Conservation (phyloP, 768 basidiomycete genomes). For the Boletus speciosus region DNA sequence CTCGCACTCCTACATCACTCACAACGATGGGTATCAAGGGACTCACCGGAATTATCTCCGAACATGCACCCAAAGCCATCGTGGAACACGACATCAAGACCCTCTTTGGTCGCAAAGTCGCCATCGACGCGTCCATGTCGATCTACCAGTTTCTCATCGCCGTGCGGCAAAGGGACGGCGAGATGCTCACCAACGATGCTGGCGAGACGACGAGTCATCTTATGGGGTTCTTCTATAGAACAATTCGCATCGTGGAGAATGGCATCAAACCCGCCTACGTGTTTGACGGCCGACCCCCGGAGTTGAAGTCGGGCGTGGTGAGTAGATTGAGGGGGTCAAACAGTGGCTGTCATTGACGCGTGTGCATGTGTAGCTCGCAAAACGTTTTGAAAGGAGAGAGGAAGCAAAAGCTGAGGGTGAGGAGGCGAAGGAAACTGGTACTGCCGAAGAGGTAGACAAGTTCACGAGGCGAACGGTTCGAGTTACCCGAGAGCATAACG, state of each 20-base stretch:
- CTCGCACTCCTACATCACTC: neutral
- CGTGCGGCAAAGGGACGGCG: conserved; percentile 93
- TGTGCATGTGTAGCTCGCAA: conserved; percentile 64
- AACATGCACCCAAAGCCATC: conserved; percentile 86
- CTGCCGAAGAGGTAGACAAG: conserved; percentile 88
- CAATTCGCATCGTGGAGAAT: conserved; percentile 96
- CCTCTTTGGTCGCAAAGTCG: conserved; percentile 96
- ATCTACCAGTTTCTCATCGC: conserved; percentile 99
- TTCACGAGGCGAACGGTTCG: conserved; percentile 89
- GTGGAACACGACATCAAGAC: conserved; percentile 94
- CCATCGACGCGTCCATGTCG: conserved; percentile 97
- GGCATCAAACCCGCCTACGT: conserved; percentile 98
- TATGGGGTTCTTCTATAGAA: conserved; percentile 98
- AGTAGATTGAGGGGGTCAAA: conserved; percentile 33
- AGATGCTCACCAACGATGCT: conserved; percentile 94
- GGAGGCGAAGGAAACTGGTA: conserved; percentile 95
- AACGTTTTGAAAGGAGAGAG: conserved; percentile 87
- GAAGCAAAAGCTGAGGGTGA: conserved; percentile 94
- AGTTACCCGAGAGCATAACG: conserved; percentile 94
- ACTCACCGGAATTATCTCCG: conserved; percentile 81
- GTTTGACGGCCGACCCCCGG: conserved; percentile 97
- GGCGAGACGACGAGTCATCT: conserved; percentile 98
- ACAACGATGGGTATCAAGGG: conserved; percentile 89
- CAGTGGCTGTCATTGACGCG: neutral
- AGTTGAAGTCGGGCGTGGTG: conserved; percentile 95